Base-by-base conservation (phyloP, 2,329 filamentous ascomycete genomes). In the Coniochaeta sp. region DNA sequence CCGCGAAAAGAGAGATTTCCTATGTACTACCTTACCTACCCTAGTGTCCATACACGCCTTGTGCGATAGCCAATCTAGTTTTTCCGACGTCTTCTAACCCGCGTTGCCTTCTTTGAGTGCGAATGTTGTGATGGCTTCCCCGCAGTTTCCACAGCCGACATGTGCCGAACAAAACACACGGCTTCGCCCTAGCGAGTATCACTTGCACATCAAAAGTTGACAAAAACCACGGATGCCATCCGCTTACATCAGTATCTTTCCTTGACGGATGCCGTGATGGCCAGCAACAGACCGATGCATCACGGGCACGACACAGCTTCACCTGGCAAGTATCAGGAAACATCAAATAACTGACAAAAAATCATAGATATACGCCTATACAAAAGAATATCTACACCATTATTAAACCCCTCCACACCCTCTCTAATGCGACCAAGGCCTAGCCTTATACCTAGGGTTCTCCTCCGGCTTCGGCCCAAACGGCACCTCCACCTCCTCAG, bases 31-130 rank as follows among this genome's bases (percentile, higher is more conserved):
- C 38, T 42, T 13, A 12, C 38, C 38, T 42, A 26, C 38, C 38
- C 24, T 42, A 73, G 70, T 78, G 74, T 79, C 71, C 70, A 78
- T 77, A 78, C 71, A 76, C 73, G 77, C 73, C 64, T 67, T 82
- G 78, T 82, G 78, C 77, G 75, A 75, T 82, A 82, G 77, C 77
- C 72, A 71, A 77, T 71, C 66, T 65, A 74, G 26, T 48, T 48
- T 71, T 48, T 48, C 45, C 42, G 42, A 42, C 13, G 38, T 42
- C 18, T 42, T 14, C 38, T 4, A 14, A 14, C 6, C 12, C n/a
- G n/a, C n/a, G n/a, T n/a, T n/a, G n/a, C n/a, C n/a, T n/a, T n/a
- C n/a, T n/a, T n/a, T n/a, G n/a, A n/a, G n/a, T n/a, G n/a, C n/a
- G n/a, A n/a, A n/a, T n/a, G n/a, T n/a, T n/a, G n/a, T n/a, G n/a